Base-by-base conservation (phyloP, 257 asterid species). In the Ocimum tenuiflorum region DNA sequence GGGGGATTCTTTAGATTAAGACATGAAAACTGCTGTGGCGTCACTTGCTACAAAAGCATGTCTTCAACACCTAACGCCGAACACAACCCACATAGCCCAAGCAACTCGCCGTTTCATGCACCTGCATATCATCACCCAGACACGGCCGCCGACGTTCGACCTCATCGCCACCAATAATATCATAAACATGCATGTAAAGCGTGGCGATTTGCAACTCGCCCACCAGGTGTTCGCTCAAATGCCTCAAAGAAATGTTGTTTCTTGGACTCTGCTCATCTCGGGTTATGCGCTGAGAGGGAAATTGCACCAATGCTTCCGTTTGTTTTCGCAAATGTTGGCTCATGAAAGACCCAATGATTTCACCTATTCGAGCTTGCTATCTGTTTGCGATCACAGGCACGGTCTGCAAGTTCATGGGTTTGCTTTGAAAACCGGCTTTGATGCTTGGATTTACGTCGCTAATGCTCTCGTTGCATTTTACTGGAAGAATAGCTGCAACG, bases 381-480 rank as follows among this genome's bases (percentile, higher is more conserved):
- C 96, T 6, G 81, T 70, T 4, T 91, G 96, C 60, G 89, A 83
- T 71, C 63, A 74, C 70, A 20, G 45, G n/a, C 79, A 75, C 42
- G 98, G 98, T 12, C 43, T 61, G 74, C 96, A 91, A 81, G 82
- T 83, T 38, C 98, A 91, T 14, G 80, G 79, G 11, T 70, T 80
- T 42, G 82, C 84, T 45, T 15, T 82, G 4, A 91, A 76, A 79
- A 75, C 86, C 8, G 87, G 92, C 9, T 88, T 75, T 47, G 75
- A 49, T 73, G 39, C 80, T 13, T 88, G 91, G 82, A 85, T 85
- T 58, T 89, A 81, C 55, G 96, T 91, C 19, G 86, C 86, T n/a
- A 91, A 91, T 79, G 91, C 91, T 67, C 83, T 91, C 65, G 63
- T 89, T 7, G 78, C 86, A 19, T 83, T 89, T 89, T 91, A 91